Base-by-base conservation (phyloP, 179 eudicot species). In the Amaranthus tricolor region DNA sequence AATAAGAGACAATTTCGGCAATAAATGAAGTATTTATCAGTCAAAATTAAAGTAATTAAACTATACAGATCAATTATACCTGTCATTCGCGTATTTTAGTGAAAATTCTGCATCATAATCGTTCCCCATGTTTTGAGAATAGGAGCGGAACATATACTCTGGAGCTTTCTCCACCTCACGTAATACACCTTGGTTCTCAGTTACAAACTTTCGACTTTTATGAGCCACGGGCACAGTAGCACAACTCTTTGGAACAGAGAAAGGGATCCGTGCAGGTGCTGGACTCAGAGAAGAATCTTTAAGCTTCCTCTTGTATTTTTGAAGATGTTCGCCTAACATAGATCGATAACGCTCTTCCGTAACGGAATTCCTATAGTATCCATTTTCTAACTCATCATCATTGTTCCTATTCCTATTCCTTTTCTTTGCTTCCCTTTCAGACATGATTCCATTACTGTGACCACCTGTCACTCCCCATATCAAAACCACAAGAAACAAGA, bases 321-420 rank as follows among this genome's bases (percentile, higher is more conserved):
- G 96, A 59, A 93, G 84, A 85, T 93, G 97, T 66, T 95, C 96
- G 65, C 97, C 96, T 74, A 93, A 84, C 96, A 95, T 92, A 77
- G 86, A 86, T 75, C 96, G 84, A 78, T 92, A 93, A 60, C 73
- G 84, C 73, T 90, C 97, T 85, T 95, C 99, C 0, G 95, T 84
- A 50, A 95, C 81, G 52, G 79, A 88, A 47, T 85, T 79, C 71
- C 71, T 72, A 51, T 80, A 76, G 84, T 82, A 79, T 62, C 89
- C 87, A 52, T 83, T 86, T 63, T 89, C 97, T 65, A 88, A 86
- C 71, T 90, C 97, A 64, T 89, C 93, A 68, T 90, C 93, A 64
- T 88, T 86, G 77, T 82, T 85, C 58, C 79, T 79, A 64, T 75
- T 86, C 77, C 85, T 85, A 79, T 81, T 87, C 83, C 88, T 90